phyloP scores from a whole-genome alignment of 352 stramenopile species.

The Globisporangium acanthophoron region DNA sequence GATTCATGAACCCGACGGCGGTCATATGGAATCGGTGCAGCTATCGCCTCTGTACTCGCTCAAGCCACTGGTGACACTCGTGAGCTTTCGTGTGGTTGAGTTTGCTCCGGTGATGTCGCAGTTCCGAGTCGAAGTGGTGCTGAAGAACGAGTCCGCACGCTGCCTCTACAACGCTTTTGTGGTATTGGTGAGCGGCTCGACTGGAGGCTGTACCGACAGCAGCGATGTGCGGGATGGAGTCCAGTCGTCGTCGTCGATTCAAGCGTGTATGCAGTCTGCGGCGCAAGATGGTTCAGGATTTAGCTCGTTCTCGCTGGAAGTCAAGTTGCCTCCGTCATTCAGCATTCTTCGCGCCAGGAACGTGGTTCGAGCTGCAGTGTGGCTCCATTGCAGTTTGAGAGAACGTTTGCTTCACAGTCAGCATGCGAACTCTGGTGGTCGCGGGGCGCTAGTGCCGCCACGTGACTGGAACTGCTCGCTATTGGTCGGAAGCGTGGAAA shows the following conservation, averaged over 20 bases:
- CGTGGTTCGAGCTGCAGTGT: conserved; percentile 8
- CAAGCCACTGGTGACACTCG: conserved; percentile 19
- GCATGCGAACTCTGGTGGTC: not conserved
- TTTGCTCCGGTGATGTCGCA: conserved; percentile 33
- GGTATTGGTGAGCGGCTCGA: conserved; percentile 8
- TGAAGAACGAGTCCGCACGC: conserved; percentile 21
- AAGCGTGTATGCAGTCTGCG: not conserved
- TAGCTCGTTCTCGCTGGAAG: conserved; percentile 5
- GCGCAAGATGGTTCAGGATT: not conserved
- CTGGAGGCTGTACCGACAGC: not conserved
- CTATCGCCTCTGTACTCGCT: conserved; percentile 1
- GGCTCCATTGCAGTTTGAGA: conserved; percentile 11
- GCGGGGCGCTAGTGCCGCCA: not conserved
- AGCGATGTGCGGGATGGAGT: not conserved
- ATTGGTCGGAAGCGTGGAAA: conserved; percentile 1
- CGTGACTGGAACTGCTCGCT: not conserved
- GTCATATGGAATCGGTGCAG: not conserved
- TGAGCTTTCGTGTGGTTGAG: conserved; percentile 25
- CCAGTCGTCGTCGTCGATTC: conserved; percentile 8
- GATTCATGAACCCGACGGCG: not conserved
- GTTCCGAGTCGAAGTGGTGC: conserved; percentile 22
- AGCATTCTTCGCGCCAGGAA: conserved; percentile 1
- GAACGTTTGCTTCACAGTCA: not conserved
- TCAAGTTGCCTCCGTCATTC: conserved; percentile 4
- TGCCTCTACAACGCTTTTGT: conserved; percentile 23